phyloP scores from a whole-genome alignment of 2,329 filamentous ascomycete genomes.

The Colletotrichum kahawae region DNA sequence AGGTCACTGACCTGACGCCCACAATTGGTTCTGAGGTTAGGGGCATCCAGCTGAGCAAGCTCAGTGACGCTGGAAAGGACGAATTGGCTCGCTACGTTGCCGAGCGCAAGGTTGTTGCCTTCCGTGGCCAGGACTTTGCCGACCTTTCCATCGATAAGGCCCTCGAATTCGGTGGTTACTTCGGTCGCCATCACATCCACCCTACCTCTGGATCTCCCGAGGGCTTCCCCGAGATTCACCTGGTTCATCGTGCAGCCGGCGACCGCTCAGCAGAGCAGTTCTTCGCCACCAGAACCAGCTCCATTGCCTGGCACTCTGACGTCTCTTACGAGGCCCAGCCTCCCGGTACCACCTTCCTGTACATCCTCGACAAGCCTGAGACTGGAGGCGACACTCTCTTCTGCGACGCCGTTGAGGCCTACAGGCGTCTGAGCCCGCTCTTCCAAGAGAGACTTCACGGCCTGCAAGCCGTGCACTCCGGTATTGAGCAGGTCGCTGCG shows the following conservation, averaged over 20 bases:
- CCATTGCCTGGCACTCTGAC: constrained; percentile 88
- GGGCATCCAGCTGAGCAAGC: constrained; percentile 67
- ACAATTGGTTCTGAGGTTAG: constrained; percentile 68
- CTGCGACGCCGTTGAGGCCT: constrained; percentile 79
- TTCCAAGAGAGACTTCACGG: constrained; percentile 64
- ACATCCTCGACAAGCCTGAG: constrained; percentile 81
- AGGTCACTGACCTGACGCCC: constrained; percentile 62
- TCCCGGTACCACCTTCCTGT: constrained; percentile 88
- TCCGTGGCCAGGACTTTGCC: constrained; percentile 70
- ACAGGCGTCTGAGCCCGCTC: constrained; percentile 77
- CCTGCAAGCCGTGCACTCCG: constrained; percentile 19
- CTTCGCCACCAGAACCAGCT: constrained; percentile 73
- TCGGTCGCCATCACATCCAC: constrained; percentile 73
- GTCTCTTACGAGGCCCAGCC: constrained; percentile 89
- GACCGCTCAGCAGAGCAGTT: constrained; percentile 59
- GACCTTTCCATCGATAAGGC: constrained; percentile 66
- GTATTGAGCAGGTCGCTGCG: constrained; percentile 15
- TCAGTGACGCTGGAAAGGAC: constrained; percentile 67
- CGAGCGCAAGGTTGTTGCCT: constrained; percentile 70
- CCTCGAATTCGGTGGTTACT: constrained; percentile 69
- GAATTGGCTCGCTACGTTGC: constrained; percentile 70
- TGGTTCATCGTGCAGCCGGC: constrained; percentile 68
- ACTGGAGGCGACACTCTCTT: constrained; percentile 88
- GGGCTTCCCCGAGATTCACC: constrained; percentile 69
- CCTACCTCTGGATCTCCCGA: constrained; percentile 73